phyloP scores from a whole-genome alignment of 2,329 filamentous ascomycete genomes.

The Aspergillus puulaauensis region DNA sequence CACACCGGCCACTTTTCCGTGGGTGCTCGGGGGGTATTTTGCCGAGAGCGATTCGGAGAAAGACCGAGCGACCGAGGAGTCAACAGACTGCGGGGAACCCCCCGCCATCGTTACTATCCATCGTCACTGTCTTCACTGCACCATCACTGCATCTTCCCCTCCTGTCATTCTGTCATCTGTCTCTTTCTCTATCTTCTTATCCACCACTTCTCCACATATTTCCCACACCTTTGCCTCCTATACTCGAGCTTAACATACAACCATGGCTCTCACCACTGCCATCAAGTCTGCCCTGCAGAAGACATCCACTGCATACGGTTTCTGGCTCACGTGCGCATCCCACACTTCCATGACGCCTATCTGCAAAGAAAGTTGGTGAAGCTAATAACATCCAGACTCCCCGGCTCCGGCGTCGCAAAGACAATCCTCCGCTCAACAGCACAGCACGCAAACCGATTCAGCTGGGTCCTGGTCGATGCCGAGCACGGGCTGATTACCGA shows the following conservation, averaged over 20 bases:
- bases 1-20: not conserved
- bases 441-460: constrained; percentile 22
- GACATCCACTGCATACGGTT: constrained; percentile 26
- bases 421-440: constrained; percentile 32
- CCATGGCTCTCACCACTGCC: constrained; percentile 18
- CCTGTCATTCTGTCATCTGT: not conserved
- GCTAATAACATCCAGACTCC: constrained; percentile 19
- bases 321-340: constrained; percentile 36
- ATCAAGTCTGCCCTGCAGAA: constrained; percentile 17
- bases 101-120: not conserved
- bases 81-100: not conserved
- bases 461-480: constrained; percentile 41
- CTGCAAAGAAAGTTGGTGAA: not conserved
- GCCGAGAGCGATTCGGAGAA: not conserved
- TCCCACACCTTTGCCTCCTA: not conserved
- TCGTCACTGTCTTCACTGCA: not conserved
- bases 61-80: not conserved
- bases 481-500: constrained; percentile 43
- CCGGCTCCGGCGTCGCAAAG: constrained; percentile 31
- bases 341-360: not conserved
- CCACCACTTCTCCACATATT: not conserved
- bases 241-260: not conserved
- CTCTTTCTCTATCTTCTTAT: not conserved
- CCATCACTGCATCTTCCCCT: not conserved
- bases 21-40: not conserved